phyloP scores from a whole-genome alignment of 179 eudicot genomes.

The Beta corolliflora region DNA sequence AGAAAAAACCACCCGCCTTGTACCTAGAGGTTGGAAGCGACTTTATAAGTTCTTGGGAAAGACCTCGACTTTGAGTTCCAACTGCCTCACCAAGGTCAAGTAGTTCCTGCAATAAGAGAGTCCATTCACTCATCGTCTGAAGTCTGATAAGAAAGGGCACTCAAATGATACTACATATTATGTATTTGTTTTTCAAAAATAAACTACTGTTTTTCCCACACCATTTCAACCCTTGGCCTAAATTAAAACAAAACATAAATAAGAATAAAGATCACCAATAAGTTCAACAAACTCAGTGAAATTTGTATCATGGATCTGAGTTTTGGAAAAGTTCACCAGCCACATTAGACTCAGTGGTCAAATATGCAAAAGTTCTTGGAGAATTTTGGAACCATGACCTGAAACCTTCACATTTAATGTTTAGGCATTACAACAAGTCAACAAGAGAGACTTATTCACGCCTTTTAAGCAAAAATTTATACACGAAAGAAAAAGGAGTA shows the following conservation, averaged over 20 bases:
- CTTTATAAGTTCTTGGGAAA: conserved; percentile 40
- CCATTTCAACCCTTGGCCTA: not conserved
- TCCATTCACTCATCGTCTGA: not conserved
- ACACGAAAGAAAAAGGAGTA: not conserved
- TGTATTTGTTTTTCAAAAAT: no score
- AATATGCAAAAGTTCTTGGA: not conserved
- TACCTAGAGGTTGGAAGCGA: conserved; percentile 46
- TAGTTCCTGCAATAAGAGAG: conserved; percentile 38
- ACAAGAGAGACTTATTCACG: not conserved
- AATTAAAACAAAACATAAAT: not conserved
- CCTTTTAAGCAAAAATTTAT: no score
- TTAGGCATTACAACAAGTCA: not conserved
- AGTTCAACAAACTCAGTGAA: no score
- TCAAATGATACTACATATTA: not conserved
- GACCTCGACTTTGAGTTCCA: conserved; percentile 47
- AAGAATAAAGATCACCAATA: not conserved
- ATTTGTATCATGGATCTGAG: no score
- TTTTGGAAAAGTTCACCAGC: not conserved
- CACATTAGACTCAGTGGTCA: not conserved
- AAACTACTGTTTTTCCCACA: no score
- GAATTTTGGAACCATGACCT: not conserved
- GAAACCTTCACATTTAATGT: not conserved
- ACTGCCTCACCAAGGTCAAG: conserved; percentile 48
- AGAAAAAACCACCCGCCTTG: conserved; percentile 45
- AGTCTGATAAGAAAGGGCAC: not conserved